These are phyloP conservation scores for Scopulariopsis brevicaulis DNA, from an alignment of 2,329 filamentous ascomycete species.

Conservation along the genomic window DNA sequence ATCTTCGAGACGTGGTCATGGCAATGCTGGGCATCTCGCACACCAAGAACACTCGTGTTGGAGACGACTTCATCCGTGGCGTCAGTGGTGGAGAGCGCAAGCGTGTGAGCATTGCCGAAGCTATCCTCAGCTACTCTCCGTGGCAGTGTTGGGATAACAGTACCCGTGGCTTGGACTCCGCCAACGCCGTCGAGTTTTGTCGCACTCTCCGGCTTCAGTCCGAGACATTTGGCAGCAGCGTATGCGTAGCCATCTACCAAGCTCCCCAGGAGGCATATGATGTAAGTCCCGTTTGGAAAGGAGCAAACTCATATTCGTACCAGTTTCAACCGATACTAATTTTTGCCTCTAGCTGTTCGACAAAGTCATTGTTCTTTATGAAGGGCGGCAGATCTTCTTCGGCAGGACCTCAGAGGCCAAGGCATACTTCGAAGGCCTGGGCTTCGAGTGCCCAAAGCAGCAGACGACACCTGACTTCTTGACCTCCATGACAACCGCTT, in stretches of 20 bases:
- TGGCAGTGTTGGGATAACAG: slow-evolving; percentile 28
- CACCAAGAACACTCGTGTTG: slow-evolving; percentile 39
- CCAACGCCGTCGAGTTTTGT: slow-evolving; percentile 42
- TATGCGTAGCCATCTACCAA: slow-evolving; percentile 40
- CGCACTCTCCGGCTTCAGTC: slow-evolving; percentile 36
- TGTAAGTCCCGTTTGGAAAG: background rate
- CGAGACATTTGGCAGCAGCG: slow-evolving; percentile 33
- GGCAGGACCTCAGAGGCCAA: slow-evolving; percentile 50
- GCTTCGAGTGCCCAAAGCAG: slow-evolving; percentile 54
- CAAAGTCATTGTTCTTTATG: slow-evolving; percentile 56
- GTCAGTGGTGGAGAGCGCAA: slow-evolving; percentile 38
- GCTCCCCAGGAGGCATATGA: slow-evolving; percentile 45
- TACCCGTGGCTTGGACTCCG: slow-evolving; percentile 39
- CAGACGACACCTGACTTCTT: slow-evolving; percentile 70
- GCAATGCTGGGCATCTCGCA: slow-evolving; percentile 43
- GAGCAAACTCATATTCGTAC: background rate
- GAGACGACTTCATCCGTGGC: slow-evolving; percentile 41
- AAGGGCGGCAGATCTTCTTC: slow-evolving; percentile 57
- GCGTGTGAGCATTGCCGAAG: slow-evolving; percentile 20
- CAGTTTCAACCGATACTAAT: background rate
- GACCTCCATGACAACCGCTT: slow-evolving; percentile 34
- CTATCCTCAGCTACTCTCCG: slow-evolving; percentile 13
- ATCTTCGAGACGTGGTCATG: slow-evolving; percentile 41
- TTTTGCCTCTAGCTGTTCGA: slow-evolving; percentile 41
- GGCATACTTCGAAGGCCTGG: slow-evolving; percentile 48